Evolutionary conservation across 345 rosid genomes (phyloP).

Genomic region (Rhodamnia rubescens): DNA sequence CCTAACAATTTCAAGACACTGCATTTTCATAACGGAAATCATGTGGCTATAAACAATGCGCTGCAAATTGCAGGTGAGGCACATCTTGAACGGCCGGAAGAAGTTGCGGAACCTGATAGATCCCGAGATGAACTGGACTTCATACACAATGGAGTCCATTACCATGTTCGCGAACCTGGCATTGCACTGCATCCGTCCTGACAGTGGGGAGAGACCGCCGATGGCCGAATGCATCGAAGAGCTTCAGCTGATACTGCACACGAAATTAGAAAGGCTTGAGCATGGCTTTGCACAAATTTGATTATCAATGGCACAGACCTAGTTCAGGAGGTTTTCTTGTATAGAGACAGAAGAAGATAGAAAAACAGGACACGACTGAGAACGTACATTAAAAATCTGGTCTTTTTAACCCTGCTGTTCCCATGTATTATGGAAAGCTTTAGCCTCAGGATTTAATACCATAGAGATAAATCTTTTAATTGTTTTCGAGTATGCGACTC

Average conservation of each 20-base stretch:
- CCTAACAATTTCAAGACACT: background rate
- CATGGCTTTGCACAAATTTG: constrained; percentile 1
- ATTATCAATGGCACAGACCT: background rate
- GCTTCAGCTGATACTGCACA: background rate
- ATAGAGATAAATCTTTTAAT: no score
- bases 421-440: background rate
- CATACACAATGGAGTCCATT: background rate
- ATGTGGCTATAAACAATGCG: background rate
- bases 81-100: background rate
- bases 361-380: background rate
- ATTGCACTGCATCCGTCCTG: background rate
- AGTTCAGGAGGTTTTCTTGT: background rate
- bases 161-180: constrained; percentile 3
- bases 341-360: background rate
- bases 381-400: background rate
- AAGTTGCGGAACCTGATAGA: constrained; percentile 2
- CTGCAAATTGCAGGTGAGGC: background rate
- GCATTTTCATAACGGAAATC: background rate
- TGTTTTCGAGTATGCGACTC: background rate
- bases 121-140: constrained; percentile 2
- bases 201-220: background rate
- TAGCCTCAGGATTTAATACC: background rate
- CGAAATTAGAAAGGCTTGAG: background rate
- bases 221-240: constrained; percentile 1
- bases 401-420: background rate